These are phyloP conservation scores for Ceratopteris richardii DNA, from an alignment of 75 land plant species.

Conservation along the genomic window DNA sequence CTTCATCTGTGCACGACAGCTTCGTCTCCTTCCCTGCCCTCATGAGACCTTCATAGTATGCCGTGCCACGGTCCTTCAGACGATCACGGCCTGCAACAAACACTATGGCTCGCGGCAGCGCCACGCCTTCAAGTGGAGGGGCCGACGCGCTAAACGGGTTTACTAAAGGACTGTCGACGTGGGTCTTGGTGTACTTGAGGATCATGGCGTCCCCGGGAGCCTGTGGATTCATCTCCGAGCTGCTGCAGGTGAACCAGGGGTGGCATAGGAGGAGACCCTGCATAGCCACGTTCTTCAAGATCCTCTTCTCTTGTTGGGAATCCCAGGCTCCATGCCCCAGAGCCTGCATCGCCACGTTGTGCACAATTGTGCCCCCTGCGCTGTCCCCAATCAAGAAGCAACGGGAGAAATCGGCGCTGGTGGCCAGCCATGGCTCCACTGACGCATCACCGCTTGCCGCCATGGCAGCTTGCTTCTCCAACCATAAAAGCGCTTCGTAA, in stretches of 20 bases:
- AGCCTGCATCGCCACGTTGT: constrained; percentile 6
- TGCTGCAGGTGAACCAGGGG: constrained; percentile 35
- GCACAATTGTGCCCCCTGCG: constrained; percentile 18
- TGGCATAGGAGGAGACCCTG: constrained; percentile 11
- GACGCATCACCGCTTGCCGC: background rate
- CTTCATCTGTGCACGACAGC: constrained; percentile 1
- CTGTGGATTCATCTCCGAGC: background rate
- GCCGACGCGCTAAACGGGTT: background rate
- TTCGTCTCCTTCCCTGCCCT: constrained; percentile 9
- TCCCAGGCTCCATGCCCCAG: background rate
- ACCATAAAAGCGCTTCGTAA: constrained; percentile 19
- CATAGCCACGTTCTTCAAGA: background rate
- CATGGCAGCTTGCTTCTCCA: background rate
- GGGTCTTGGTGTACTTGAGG: background rate
- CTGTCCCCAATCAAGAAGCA: constrained; percentile 20
- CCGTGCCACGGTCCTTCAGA: constrained; percentile 47
- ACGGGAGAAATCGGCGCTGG: background rate
- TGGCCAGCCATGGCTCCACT: constrained; percentile 18
- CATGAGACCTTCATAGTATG: constrained; percentile 26
- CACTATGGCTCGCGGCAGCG: constrained; percentile 38
- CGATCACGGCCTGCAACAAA: constrained; percentile 44
- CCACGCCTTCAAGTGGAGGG: background rate
- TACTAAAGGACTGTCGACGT: background rate
- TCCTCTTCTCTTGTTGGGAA: background rate
- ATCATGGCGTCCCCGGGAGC: background rate